A percentile compares a stretch with the other conserved stretches of the same genome.
phyloP scores from a whole-genome alignment of 495 filamentous ascomycete genomes.

The Daldinia grandis region DNA sequence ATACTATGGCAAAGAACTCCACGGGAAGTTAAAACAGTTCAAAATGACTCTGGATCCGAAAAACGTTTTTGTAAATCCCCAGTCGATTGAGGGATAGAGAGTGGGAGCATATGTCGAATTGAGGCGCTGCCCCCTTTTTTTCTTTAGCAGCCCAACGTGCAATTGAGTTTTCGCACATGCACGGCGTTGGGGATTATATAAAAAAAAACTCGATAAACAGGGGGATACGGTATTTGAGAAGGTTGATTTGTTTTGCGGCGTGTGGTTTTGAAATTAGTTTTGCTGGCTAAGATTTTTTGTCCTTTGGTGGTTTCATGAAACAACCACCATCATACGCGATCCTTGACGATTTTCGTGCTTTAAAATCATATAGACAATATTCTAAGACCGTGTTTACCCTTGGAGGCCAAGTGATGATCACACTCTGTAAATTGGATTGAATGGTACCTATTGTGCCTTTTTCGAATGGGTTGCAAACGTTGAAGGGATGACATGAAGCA shows the following conservation, averaged over 20 bases:
- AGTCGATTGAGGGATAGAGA: conserved; percentile 47
- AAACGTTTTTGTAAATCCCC: conserved; percentile 63
- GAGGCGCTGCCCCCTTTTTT: neutral
- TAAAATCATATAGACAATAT: too few relatives aligned
- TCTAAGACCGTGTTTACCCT: too few relatives aligned
- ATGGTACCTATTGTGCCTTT: too few relatives aligned
- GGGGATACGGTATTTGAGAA: neutral
- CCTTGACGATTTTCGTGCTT: neutral
- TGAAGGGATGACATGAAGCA: neutral
- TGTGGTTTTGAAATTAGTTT: neutral
- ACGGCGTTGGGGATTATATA: neutral
- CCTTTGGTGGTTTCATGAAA: too few relatives aligned
- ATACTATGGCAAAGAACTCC: conserved; percentile 58
- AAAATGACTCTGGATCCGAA: conserved; percentile 59
- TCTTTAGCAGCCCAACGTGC: neutral
- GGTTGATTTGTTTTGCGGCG: neutral
- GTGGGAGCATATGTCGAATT: neutral
- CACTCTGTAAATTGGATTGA: too few relatives aligned
- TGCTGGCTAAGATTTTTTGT: too few relatives aligned
- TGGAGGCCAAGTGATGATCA: too few relatives aligned
- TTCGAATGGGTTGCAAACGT: too few relatives aligned
- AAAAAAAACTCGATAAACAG: neutral
- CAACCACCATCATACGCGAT: neutral
- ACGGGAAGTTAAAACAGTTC: conserved; percentile 49
- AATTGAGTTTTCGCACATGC: neutral